Base-by-base conservation (phyloP, 805 yeast genomes). In the Hanseniaspora valbyensis region DNA sequence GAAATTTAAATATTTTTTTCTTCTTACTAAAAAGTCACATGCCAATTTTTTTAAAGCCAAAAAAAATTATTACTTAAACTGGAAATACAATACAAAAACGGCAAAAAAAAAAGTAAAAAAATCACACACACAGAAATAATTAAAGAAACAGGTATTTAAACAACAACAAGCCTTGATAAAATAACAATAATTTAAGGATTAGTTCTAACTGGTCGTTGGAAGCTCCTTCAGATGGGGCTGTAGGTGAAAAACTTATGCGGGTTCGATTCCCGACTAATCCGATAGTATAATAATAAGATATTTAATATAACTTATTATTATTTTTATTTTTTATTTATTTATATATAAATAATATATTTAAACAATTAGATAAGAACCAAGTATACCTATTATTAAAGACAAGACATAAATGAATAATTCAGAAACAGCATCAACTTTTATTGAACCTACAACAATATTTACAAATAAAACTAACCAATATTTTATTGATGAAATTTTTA, bases 241-340 rank as follows among this genome's bases (percentile, higher is more conserved):
- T 48, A 48, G 25, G 44, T 40, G 51, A 30, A 40, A 16, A 48
- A 48, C 44, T 34, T 48, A 48, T 44, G 40, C 51, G 51, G 51
- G 51, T 48, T 48, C 51, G 51, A 48, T 48, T 48, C 51, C 51
- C 51, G 51, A 48, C 51, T 48, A 48, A 48, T 48, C 51, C 51
- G 51, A 24, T 16, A 16, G 14, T 13, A n/a, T n/a, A n/a, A n/a
- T n/a, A n/a, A n/a, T n/a, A n/a, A n/a, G n/a, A n/a, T n/a, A n/a
- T n/a, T n/a, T n/a, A n/a, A n/a, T n/a, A n/a, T n/a, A n/a, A n/a
- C n/a, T n/a, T n/a, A n/a, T n/a, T n/a, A n/a, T n/a, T n/a, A n/a
- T 22, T 29, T 21, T 30, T 19, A 16, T 2, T 19, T 29, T 29
- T 18, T 14, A 14, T 13, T 41, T 41, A n/a, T 18, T 41, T 18